Percentiles rank a stretch among this genome's conserved stretches.
Evolutionary conservation across 257 asterid species (phyloP).

Genomic region (Scutellaria baicalensis): DNA sequence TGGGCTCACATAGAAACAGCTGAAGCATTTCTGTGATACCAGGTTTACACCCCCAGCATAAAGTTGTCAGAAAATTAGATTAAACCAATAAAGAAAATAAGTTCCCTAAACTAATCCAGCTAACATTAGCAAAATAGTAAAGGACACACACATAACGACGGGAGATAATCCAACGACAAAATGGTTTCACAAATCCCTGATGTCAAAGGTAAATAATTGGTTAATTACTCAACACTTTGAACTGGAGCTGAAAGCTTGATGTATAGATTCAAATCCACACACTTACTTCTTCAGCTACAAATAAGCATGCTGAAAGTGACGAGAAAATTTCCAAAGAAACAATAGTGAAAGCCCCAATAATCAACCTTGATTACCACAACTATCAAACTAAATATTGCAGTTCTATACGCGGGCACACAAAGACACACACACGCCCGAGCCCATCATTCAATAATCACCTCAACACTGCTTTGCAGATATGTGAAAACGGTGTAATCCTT

Average conservation of each 20-base stretch:
- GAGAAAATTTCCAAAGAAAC: not conserved
- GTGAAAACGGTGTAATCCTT: not conserved
- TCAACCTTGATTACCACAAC: not conserved
- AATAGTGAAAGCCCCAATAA: not conserved
- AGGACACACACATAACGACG: not conserved
- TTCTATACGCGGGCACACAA: not conserved
- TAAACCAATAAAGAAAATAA: not conserved
- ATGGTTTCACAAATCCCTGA: not conserved
- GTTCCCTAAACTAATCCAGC: not conserved
- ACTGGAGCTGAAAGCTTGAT: not conserved
- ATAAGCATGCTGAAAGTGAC: not conserved
- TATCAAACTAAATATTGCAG: not conserved
- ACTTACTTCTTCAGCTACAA: not conserved
- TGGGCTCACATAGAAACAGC: constrained; percentile 52
- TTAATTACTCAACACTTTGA: not conserved
- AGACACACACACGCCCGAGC: not conserved
- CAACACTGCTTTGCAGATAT: not conserved
- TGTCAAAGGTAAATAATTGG: not conserved
- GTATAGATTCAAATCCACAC: not conserved
- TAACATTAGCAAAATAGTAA: not conserved
- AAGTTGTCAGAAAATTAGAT: not conserved
- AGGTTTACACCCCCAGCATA: constrained; percentile 8
- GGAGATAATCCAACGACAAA: not conserved
- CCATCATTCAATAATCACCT: not conserved
- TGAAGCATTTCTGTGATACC: constrained; percentile 45